Evolutionary conservation across 2,329 filamentous ascomycete genomes (phyloP).

Genomic region (Penicillium crustosum): DNA sequence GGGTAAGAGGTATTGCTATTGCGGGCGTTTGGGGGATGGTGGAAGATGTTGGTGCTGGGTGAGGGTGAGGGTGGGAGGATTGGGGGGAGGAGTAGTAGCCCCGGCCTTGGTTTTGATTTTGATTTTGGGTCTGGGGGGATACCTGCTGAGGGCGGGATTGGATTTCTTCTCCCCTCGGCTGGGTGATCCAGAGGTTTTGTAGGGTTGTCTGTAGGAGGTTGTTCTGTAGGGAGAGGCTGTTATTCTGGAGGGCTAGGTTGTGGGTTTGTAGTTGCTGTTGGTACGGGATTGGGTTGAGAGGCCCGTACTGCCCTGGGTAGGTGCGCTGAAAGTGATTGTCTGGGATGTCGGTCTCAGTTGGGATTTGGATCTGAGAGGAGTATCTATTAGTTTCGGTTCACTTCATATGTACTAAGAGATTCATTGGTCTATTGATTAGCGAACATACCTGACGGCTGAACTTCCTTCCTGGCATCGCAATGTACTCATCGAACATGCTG

Average conservation of each 20-base stretch:
- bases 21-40: background rate
- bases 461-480: constrained; percentile 47
- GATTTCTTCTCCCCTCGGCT: background rate
- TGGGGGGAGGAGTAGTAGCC: background rate
- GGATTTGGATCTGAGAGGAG: constrained; percentile 15
- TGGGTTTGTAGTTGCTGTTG: constrained; percentile 8
- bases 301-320: constrained; percentile 11
- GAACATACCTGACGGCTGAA: constrained; percentile 25
- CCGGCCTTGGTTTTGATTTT: background rate
- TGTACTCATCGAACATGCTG: constrained; percentile 46
- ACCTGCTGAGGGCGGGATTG: background rate
- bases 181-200: background rate
- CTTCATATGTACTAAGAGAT: background rate
- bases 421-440: background rate
- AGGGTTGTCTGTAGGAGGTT: constrained; percentile 11
- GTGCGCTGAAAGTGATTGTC: constrained; percentile 1
- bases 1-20: background rate
- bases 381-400: constrained; percentile 1
- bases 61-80: background rate
- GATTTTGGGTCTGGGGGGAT: background rate
- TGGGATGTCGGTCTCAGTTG: constrained; percentile 7
- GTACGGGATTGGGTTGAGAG: constrained; percentile 11
- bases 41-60: background rate
- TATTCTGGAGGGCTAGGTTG: constrained; percentile 6
- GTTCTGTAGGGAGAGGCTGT: constrained; percentile 9